Evolutionary conservation across 2,329 filamentous ascomycete genomes (phyloP).

Genomic region (Talaromyces marneffei): DNA sequence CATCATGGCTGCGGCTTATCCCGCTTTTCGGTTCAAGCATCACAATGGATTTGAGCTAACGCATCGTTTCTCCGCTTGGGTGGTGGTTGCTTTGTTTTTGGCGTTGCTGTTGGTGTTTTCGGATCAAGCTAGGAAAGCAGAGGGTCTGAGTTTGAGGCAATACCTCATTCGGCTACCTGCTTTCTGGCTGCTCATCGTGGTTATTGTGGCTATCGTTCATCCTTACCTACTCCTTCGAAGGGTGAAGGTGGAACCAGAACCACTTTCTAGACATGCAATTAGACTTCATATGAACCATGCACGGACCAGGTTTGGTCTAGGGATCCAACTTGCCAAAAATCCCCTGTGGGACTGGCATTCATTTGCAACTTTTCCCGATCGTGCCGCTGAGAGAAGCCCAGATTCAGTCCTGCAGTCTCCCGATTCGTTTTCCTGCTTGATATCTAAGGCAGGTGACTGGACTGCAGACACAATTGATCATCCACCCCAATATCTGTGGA

Average conservation of each 20-base stretch:
- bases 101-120: constrained; percentile 53
- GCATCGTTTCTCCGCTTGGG: constrained; percentile 71
- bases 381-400: constrained; percentile 35
- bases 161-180: constrained; percentile 45
- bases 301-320: constrained; percentile 52
- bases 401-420: background rate
- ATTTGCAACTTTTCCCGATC: constrained; percentile 65
- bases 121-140: constrained; percentile 36
- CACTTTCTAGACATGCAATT: constrained; percentile 66
- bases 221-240: constrained; percentile 69
- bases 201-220: constrained; percentile 60
- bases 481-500: constrained; percentile 59
- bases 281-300: constrained; percentile 64
- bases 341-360: constrained; percentile 68
- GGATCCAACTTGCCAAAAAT: constrained; percentile 55
- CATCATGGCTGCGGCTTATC: constrained; percentile 60
- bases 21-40: constrained; percentile 54
- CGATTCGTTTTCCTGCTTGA: constrained; percentile 55
- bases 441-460: constrained; percentile 73
- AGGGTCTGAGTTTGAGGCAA: constrained; percentile 29
- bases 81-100: constrained; percentile 60
- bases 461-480: constrained; percentile 58
- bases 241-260: constrained; percentile 59
- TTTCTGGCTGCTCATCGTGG: constrained; percentile 64
- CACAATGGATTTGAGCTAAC: constrained; percentile 66